Percentiles rank a stretch among this genome's conserved stretches.
Conservation (phyloP, 805 yeast genomes). For the Ascoidea asiatica region DNA sequence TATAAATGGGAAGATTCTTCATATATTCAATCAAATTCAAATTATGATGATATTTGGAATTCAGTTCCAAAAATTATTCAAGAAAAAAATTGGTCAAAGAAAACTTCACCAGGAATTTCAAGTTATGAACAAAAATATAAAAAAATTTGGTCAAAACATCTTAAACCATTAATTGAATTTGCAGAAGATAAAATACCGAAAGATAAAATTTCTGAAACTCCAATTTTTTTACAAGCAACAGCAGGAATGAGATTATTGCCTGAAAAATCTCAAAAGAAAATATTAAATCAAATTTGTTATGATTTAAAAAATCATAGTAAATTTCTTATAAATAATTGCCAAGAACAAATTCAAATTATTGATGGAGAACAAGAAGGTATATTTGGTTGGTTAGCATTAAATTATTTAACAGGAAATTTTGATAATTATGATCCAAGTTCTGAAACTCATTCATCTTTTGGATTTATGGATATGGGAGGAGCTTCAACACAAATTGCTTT, state of each 20-base stretch:
- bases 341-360: conserved; percentile 65
- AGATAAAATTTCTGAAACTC: conserved; percentile 49
- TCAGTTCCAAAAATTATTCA: conserved; percentile 61
- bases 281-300: conserved; percentile 50
- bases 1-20: conserved; percentile 62
- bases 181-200: conserved; percentile 64
- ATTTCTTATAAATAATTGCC: conserved; percentile 45
- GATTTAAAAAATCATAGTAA: conserved; percentile 37
- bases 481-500: conserved; percentile 95
- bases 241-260: conserved; percentile 90
- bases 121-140: conserved; percentile 39
- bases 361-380: conserved; percentile 93
- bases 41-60: conserved; percentile 21
- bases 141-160: conserved; percentile 60
- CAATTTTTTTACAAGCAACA: conserved; percentile 84
- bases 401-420: conserved; percentile 63
- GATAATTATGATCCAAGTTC: conserved; percentile 29
- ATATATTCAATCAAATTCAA: conserved; percentile 17
- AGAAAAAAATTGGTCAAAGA: conserved; percentile 53
- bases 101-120: conserved; percentile 79
- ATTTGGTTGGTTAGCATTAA: conserved; percentile 90
- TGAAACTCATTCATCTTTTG: conserved; percentile 44
- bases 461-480: conserved; percentile 99
- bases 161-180: conserved; percentile 46
- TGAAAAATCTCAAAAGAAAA: conserved; percentile 31